A percentile compares a stretch with the other conserved stretches of the same genome.
phyloP scores from a whole-genome alignment of 495 filamentous ascomycete species.

The Daldinia loculata region DNA sequence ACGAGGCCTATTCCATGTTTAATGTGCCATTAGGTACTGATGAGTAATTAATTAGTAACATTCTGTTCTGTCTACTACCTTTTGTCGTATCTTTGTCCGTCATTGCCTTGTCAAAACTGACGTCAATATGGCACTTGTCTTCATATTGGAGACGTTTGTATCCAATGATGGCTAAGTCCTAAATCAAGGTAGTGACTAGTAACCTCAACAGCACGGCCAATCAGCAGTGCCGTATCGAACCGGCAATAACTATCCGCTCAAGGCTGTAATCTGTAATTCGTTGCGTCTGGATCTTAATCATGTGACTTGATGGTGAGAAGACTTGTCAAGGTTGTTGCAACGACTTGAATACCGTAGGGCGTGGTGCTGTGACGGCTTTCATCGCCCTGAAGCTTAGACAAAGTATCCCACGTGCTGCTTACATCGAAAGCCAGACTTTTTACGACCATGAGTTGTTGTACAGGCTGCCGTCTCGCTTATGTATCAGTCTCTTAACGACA shows the following conservation, averaged over 20 bases:
- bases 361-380: constrained; percentile 3
- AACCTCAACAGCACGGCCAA: constrained; percentile 19
- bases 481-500: constrained; percentile 10
- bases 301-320: constrained; percentile 29
- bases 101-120: constrained; percentile 14
- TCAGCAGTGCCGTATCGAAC: constrained; percentile 17
- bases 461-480: constrained; percentile 18
- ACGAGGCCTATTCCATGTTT: constrained; percentile 25
- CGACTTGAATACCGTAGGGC: constrained; percentile 1
- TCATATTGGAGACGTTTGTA: not conserved
- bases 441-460: constrained; percentile 13
- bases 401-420: not conserved
- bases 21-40: not conserved
- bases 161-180: constrained; percentile 14
- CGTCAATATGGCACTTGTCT: constrained; percentile 15
- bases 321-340: not conserved
- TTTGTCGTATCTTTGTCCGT: not conserved
- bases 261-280: constrained; percentile 24
- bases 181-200: not conserved
- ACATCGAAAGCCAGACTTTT: constrained; percentile 10
- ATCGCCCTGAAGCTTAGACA: constrained; percentile 1
- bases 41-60: constrained; percentile 19
- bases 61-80: not conserved
- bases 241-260: constrained; percentile 3
- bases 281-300: constrained; percentile 25